These are phyloP conservation scores for Prosopis cineraria DNA, from an alignment of 306 rosid genomes.

Conservation along the genomic window DNA sequence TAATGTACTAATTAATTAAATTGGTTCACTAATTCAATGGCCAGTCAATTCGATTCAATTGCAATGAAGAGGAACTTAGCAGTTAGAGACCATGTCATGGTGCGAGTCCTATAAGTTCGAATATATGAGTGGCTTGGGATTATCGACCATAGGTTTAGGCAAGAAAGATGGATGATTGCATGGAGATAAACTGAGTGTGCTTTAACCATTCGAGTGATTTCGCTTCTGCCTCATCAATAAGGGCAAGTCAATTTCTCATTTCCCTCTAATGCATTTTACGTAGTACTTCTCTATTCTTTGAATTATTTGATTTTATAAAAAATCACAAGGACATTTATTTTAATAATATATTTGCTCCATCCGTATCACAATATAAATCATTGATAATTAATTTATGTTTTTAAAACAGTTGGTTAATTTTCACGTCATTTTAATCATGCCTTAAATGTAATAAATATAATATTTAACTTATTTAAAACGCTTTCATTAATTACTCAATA, in stretches of 20 bases:
- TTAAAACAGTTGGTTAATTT: too few relatives aligned
- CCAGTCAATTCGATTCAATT: not conserved
- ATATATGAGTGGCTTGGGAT: not conserved
- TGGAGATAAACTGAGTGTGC: not conserved
- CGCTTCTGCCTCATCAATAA: not conserved
- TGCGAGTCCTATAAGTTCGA: not conserved
- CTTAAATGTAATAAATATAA: too few relatives aligned
- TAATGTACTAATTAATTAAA: not conserved
- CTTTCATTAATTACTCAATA: too few relatives aligned
- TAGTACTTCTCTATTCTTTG: too few relatives aligned
- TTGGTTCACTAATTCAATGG: not conserved
- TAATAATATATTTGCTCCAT: too few relatives aligned
- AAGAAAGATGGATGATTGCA: conserved; percentile 44
- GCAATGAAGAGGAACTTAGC: not conserved
- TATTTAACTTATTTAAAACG: too few relatives aligned
- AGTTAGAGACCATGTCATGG: not conserved
- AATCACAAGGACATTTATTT: too few relatives aligned
- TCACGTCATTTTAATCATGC: too few relatives aligned
- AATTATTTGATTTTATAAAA: too few relatives aligned
- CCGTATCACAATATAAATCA: too few relatives aligned
- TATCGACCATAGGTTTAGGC: conserved; percentile 29
- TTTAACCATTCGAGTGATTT: conserved; percentile 1
- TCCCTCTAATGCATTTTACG: not conserved
- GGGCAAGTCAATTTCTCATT: not conserved
- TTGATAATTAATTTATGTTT: too few relatives aligned